Evolutionary conservation across 441 rosid species (phyloP).

Genomic region (Euphorbia celastroides): DNA sequence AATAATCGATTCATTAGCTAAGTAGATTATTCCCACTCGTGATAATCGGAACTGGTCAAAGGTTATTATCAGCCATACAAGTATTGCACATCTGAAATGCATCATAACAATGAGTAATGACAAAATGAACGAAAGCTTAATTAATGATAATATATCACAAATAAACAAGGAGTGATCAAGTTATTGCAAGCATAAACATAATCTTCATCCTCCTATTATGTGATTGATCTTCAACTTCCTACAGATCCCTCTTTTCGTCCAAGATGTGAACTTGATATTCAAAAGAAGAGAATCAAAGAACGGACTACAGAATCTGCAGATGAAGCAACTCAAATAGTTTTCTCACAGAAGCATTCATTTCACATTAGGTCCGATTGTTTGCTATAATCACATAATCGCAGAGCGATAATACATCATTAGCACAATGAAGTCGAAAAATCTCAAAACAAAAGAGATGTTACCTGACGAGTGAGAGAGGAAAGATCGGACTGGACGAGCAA

Average conservation of each 20-base stretch:
- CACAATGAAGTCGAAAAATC: background rate
- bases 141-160: background rate
- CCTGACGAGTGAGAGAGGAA: conserved; percentile 52
- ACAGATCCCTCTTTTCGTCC: background rate
- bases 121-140: background rate
- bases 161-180: background rate
- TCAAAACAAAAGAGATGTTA: conserved; percentile 11
- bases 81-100: background rate
- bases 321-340: background rate
- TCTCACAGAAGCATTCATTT: background rate
- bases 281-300: background rate
- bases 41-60: background rate
- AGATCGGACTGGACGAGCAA: conserved; percentile 67
- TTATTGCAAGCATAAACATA: background rate
- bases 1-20: background rate
- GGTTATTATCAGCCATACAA: background rate
- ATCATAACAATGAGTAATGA: background rate
- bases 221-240: background rate
- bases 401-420: background rate
- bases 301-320: background rate
- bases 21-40: background rate
- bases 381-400: background rate
- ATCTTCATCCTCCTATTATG: background rate
- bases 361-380: background rate
- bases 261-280: background rate